Conservation (phyloP, 352 stramenopile species). For the Globisporangium lucens region DNA sequence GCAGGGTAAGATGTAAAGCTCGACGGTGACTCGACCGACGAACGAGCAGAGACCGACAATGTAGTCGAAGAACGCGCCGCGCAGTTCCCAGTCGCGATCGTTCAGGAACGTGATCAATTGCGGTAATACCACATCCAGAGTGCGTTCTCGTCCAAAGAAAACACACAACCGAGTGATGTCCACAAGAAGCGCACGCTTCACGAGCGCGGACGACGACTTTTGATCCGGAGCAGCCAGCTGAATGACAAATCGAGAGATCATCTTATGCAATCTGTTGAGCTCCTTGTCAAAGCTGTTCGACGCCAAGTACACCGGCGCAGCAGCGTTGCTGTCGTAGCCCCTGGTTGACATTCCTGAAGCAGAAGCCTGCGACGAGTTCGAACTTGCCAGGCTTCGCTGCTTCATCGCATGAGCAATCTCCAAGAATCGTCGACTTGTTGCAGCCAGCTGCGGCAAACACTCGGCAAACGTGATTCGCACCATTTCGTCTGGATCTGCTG, state of each 20-base stretch:
- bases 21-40: conserved; percentile 90
- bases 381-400: conserved; percentile 49
- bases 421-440: conserved; percentile 92
- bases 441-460: conserved; percentile 90
- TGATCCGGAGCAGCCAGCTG: conserved; percentile 90
- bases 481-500: conserved; percentile 89
- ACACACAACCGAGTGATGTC: conserved; percentile 95
- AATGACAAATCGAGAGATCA: conserved; percentile 93
- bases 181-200: conserved; percentile 93
- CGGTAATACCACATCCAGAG: conserved; percentile 94
- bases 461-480: conserved; percentile 95
- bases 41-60: conserved; percentile 94
- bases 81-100: conserved; percentile 91
- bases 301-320: conserved; percentile 43
- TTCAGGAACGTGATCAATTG: conserved; percentile 98
- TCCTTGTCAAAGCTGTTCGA: conserved; percentile 93
- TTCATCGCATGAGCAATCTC: conserved; percentile 91
- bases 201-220: conserved; percentile 88
- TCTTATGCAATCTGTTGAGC: conserved; percentile 89
- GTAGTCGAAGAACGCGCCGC: conserved; percentile 90
- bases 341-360: conserved; percentile 24
- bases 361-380: conserved; percentile 31
- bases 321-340: conserved; percentile 33
- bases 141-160: conserved; percentile 96
- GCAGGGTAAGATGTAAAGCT: conserved; percentile 97